Evolutionary conservation across 352 stramenopile species (phyloP), one percentile per base, ranked within the genome.

Genomic region (Pythium dissotocum): DNA sequence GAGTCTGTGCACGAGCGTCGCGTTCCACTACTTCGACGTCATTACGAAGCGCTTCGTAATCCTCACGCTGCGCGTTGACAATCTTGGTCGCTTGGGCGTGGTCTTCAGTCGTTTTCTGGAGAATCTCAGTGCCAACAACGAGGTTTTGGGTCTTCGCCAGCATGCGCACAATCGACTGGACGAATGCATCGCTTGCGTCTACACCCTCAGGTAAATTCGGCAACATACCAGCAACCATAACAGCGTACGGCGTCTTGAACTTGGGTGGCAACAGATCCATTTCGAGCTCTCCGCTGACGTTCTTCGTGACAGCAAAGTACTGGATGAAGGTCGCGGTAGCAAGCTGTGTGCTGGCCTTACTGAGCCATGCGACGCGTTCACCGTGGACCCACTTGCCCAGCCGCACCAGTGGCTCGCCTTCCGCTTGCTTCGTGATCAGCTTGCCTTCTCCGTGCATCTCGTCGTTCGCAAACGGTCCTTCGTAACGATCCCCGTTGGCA

Each of bases 401-500:
- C 0, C 87, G 85, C 54, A 90, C 83, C 13, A 94, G 61, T 14
- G 79, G 83, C 59, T 92, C 85, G 7, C 75, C 77, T 6, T 60
- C 59, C 6, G 53, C 40, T 8, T 54, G 36, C 8, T 81, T 77
- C 4, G 78, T 83, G 35, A 83, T 80, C 61, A 79, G 85, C 16
- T 78, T 81, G 9, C 93, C 93, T 40, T 95, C 83, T 2, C 95
- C 95, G 55, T 98, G 84, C 66, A 87, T 89, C 51, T 87, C 75
- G 32, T 95, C 90, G 33, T 94, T 57, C 61, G 87, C 76, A 65
- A 96, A 98, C 38, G 91, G 76, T 6, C 94, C 94, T 71, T 97
- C 89, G 72, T 98, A 98, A 1, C 80, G 78, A 58, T 97, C 94
- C 3, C 93, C 92, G 55, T 93, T 97, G 0, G 86, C 74, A 62